Evolutionary conservation across 495 filamentous ascomycete genomes (phyloP), one percentile per base, ranked within the genome.

Genomic region (Diplogelasinospora grovesii): DNA sequence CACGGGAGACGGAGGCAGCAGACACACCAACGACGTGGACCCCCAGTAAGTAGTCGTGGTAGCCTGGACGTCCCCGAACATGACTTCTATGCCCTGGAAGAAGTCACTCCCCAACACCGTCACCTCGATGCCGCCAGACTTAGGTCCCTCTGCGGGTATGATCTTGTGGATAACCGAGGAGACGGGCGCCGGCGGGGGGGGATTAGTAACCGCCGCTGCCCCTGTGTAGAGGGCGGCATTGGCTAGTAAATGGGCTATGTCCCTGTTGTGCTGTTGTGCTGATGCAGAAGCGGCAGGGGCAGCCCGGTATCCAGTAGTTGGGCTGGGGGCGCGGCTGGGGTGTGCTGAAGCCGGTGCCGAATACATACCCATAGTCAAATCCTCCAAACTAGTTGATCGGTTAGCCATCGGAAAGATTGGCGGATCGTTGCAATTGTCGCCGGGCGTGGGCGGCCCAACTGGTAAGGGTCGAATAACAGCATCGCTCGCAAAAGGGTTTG

Each of bases 1-100:
- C 29, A 69, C 67, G 9, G 75, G 60, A 21, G 81, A 79, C 2
- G 89, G 86, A 16, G 90, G 90, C 0, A 89, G 69, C 23, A 89
- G 64, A 54, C 86, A 94, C 27, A 93, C 85, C n/a, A 95, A 68
- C 14, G 83, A 84, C 29, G 76, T 81, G 36, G 83, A 77, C 16
- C 85, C 85, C 81, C 86, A 94, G 51, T 72, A 93, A 1, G 83
- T 86, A 8, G 85, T 90, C 8, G 82, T 85, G 1, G 79, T 82
- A 8, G 90, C 89, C 23, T 77, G 68, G 3, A 70, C 73, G 30
- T 86, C 79, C 13, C 89, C 89, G 60, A 96, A 96, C 50, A 89
- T 81, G 42, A 95, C 86, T 39, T 86, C 83, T 53, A 90, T 75
- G 4, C 85, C 86, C 31, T 81, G 76, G 24, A 75, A 78, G 50